Percentiles rank a stretch among this genome's conserved stretches.
These are phyloP conservation scores for Saxophila tyrrhenica DNA, from an alignment of 495 filamentous ascomycete species.

Conservation along the genomic window DNA sequence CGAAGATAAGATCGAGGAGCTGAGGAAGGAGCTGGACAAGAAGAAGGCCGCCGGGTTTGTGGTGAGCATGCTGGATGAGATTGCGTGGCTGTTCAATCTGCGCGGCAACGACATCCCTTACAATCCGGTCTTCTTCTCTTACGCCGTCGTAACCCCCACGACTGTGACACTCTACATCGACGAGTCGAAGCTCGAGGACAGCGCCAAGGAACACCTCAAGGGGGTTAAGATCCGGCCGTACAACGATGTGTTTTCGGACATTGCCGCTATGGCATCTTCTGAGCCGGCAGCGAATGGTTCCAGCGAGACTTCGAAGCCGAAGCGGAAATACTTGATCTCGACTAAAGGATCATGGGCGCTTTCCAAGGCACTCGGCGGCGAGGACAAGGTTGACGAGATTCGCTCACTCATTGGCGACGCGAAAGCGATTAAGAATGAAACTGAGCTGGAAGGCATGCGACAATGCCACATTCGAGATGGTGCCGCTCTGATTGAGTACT, in stretches of 20 bases:
- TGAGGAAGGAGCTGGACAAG: constrained; percentile 85
- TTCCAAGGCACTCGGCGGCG: constrained; percentile 77
- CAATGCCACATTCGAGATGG: constrained; percentile 91
- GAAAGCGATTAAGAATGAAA: constrained; percentile 95
- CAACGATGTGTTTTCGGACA: constrained; percentile 68
- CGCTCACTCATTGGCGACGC: constrained; percentile 84
- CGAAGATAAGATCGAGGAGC: constrained; percentile 70
- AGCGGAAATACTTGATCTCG: constrained; percentile 70
- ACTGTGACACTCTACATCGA: constrained; percentile 79
- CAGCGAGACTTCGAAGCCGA: constrained; percentile 24
- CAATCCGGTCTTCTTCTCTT: constrained; percentile 98
- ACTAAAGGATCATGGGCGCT: constrained; percentile 91
- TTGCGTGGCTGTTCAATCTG: constrained; percentile 96
- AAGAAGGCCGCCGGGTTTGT: constrained; percentile 82
- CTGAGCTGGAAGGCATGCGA: constrained; percentile 85
- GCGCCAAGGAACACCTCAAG: constrained; percentile 59
- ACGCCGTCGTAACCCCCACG: constrained; percentile 75
- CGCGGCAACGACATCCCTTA: constrained; percentile 95
- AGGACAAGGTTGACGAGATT: constrained; percentile 72
- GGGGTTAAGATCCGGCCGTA: constrained; percentile 77
- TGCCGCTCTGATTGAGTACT: constrained; percentile 82
- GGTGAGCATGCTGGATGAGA: constrained; percentile 90
- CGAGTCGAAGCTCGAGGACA: constrained; percentile 58
- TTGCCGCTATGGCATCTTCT: constrained; percentile 46
- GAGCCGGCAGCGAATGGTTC: constrained; percentile 22